phyloP scores from a whole-genome alignment of 106 monocot genomes.

The Cymbidium sinense region DNA sequence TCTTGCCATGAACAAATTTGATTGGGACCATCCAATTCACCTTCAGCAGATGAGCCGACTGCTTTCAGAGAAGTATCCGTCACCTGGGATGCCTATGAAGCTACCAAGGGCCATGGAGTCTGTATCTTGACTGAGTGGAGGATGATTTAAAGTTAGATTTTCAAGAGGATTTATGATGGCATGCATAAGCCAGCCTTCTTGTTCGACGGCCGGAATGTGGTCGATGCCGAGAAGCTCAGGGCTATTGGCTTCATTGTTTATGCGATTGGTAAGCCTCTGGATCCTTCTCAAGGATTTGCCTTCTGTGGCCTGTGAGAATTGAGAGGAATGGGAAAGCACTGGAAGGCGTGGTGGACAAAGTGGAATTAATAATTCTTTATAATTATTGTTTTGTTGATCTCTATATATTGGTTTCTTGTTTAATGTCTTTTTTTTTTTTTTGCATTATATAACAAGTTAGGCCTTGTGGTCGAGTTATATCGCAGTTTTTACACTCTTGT shows the following conservation, averaged over 20 bases:
- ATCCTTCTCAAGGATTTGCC: conserved; percentile 43
- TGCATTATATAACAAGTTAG: not conserved
- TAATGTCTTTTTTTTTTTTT: not conserved
- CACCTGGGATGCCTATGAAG: conserved; percentile 37
- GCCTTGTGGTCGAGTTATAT: not conserved
- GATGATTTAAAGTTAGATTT: conserved; percentile 34
- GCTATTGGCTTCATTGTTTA: conserved; percentile 47
- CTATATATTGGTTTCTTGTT: not conserved
- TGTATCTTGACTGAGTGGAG: conserved; percentile 44
- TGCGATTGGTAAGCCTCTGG: conserved; percentile 44
- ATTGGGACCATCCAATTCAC: conserved; percentile 58
- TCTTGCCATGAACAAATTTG: conserved; percentile 49
- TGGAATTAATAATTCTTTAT: not conserved
- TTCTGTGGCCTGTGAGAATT: conserved; percentile 12
- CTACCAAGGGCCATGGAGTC: conserved; percentile 28
- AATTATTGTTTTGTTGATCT: not conserved
- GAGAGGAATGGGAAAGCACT: not conserved
- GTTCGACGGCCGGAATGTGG: conserved; percentile 36
- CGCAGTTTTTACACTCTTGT: no score
- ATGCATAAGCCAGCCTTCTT: conserved; percentile 44
- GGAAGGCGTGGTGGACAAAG: not conserved
- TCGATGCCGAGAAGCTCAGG: conserved; percentile 29
- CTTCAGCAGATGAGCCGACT: conserved; percentile 54
- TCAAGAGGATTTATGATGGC: conserved; percentile 21
- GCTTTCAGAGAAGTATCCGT: conserved; percentile 36